These are phyloP conservation scores for Ceratocystis albifundus DNA, from an alignment of 2,329 filamentous ascomycete species.

Conservation along the genomic window DNA sequence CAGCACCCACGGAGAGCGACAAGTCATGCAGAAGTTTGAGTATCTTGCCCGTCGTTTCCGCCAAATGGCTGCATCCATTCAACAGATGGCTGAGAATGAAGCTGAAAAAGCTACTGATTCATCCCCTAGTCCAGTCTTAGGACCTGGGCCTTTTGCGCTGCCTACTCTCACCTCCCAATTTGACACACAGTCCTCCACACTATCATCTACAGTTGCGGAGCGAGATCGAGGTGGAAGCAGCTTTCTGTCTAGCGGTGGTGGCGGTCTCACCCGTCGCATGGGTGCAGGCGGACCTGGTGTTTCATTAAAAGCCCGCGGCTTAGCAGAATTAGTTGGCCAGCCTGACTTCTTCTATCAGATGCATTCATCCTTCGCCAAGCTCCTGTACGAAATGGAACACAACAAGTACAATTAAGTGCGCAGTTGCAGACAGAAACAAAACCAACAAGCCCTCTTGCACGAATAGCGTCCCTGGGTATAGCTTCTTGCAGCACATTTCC, in stretches of 20 bases:
- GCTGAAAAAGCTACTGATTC: conserved; percentile 44
- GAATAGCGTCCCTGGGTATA: too few relatives aligned
- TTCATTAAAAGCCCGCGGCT: conserved; percentile 46
- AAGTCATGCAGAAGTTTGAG: conserved; percentile 55
- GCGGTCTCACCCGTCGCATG: conserved; percentile 46
- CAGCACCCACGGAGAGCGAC: conserved; percentile 52
- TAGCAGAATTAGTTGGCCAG: conserved; percentile 54
- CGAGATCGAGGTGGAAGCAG: conserved; percentile 36
- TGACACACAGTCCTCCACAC: conserved; percentile 26
- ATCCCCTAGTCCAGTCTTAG: conserved; percentile 30
- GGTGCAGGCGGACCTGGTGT: conserved; percentile 45
- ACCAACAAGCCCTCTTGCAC: too few relatives aligned
- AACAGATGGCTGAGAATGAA: conserved; percentile 51
- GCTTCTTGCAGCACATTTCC: too few relatives aligned
- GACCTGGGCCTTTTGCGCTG: conserved; percentile 28
- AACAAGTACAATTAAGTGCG: conserved; percentile 14
- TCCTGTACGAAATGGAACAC: conserved; percentile 46
- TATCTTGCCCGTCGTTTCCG: conserved; percentile 51
- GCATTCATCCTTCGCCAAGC: conserved; percentile 51
- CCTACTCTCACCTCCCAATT: conserved; percentile 29
- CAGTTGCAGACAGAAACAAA: too few relatives aligned
- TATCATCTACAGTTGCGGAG: not conserved
- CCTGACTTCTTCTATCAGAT: conserved; percentile 59
- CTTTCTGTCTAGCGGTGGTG: conserved; percentile 44
- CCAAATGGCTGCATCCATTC: conserved; percentile 55